Evolutionary conservation across 352 stramenopile species (phyloP).

Genomic region (Halophytophthora polymorphica): DNA sequence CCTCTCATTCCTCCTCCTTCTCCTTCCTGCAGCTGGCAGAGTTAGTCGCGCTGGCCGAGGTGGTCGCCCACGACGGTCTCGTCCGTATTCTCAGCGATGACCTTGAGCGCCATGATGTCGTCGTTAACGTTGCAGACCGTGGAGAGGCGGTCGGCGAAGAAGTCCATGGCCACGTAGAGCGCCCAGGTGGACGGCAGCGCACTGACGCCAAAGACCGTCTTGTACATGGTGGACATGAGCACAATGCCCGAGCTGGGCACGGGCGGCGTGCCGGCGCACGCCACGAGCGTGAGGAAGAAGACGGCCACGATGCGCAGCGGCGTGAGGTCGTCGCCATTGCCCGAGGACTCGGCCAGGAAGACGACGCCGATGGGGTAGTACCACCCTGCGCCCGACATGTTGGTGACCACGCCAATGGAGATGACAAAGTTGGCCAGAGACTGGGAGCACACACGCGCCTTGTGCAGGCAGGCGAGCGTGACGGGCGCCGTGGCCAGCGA

Average conservation of each 20-base stretch:
- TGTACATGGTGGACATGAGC: conserved; percentile 65
- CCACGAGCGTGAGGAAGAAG: conserved; percentile 56
- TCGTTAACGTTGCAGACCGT: conserved; percentile 79
- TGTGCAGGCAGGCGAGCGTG: conserved; percentile 59
- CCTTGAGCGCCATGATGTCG: conserved; percentile 74
- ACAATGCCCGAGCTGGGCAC: conserved; percentile 50
- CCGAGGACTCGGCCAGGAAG: conserved; percentile 60
- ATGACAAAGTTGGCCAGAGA: conserved; percentile 76
- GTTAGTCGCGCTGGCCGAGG: conserved; percentile 40
- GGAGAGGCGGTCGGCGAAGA: conserved; percentile 61
- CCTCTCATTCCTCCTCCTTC: no score
- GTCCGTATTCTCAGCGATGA: conserved; percentile 71
- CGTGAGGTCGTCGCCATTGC: conserved; percentile 51
- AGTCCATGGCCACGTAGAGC: conserved; percentile 60
- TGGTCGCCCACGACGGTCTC: conserved; percentile 60
- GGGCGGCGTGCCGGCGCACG: conserved; percentile 44
- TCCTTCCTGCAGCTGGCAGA: no score
- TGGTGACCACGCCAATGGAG: conserved; percentile 61
- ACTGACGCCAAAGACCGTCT: conserved; percentile 48
- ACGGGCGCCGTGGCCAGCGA: conserved; percentile 66
- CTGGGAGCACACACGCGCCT: conserved; percentile 57
- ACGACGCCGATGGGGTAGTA: conserved; percentile 64
- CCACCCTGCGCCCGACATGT: conserved; percentile 52
- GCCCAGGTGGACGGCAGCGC: conserved; percentile 50
- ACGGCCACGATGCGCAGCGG: conserved; percentile 39